Evolutionary conservation across 1,284 basidiomycete genomes (phyloP).

Genomic region (Athelia psychrophila): DNA sequence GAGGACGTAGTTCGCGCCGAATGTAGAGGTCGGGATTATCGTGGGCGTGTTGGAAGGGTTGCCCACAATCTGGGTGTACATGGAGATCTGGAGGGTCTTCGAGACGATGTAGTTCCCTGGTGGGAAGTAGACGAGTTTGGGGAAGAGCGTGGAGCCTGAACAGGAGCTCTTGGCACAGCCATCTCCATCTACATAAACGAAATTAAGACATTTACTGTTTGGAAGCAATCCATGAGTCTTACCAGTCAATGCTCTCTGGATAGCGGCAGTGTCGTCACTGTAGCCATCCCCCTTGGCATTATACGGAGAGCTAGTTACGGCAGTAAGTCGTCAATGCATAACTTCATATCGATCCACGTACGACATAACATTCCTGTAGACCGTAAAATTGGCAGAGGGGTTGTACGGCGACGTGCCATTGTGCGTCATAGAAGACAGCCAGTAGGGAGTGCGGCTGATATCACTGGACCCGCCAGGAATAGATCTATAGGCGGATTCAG

Average conservation of each 20-base stretch:
- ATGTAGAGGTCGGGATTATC: neutral
- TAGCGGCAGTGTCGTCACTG: constrained; percentile 45
- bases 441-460: neutral
- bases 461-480: too few species aligned
- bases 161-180: neutral
- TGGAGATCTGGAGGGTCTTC: neutral
- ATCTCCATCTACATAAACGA: neutral
- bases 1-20: neutral
- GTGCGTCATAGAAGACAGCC: neutral
- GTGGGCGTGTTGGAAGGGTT: neutral
- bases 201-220: neutral
- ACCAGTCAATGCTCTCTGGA: constrained; percentile 37
- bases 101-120: neutral
- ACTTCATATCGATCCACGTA: neutral
- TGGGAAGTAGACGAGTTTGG: neutral
- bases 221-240: neutral
- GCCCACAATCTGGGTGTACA: neutral
- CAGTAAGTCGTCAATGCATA: neutral
- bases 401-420: neutral
- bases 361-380: neutral
- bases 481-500: too few species aligned
- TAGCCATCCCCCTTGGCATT: constrained; percentile 48
- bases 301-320: constrained; percentile 8
- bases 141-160: neutral
- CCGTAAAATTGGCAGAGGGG: neutral